phyloP scores from a whole-genome alignment of 176 grass and related monocot genomes.

The Zea luxurians region DNA sequence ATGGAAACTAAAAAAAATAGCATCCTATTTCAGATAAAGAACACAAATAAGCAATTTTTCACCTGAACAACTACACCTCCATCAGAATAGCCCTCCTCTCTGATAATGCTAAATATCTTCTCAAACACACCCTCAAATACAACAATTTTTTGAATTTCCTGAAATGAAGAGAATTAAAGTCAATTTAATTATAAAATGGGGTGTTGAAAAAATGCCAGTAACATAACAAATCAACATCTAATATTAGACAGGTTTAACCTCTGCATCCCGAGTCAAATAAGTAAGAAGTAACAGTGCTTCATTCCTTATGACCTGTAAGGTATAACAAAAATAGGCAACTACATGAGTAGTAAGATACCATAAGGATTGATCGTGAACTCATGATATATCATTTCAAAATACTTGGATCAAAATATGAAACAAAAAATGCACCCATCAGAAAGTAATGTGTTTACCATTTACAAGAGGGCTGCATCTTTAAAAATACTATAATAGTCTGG shows the following conservation, averaged over 20 bases:
- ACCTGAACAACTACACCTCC: slow-evolving; percentile 99
- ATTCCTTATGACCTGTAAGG: slow-evolving; percentile 94
- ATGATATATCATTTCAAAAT: neutral
- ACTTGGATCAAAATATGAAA: neutral
- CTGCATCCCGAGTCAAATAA: slow-evolving; percentile 92
- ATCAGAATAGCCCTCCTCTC: slow-evolving; percentile 95
- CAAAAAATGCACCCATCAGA: neutral
- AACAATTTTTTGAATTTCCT: slow-evolving; percentile 99
- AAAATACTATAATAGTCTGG: slow-evolving; percentile 11
- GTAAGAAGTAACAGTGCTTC: slow-evolving; percentile 96
- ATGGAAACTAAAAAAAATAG: neutral
- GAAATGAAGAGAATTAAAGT: slow-evolving; percentile 31
- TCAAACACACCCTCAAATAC: slow-evolving; percentile 99
- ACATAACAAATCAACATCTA: slow-evolving; percentile 32
- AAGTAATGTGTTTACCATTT: slow-evolving; percentile 5
- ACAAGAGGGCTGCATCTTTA: slow-evolving; percentile 19
- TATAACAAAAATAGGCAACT: slow-evolving; percentile 20
- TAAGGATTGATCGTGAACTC: neutral
- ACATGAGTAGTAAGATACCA: slow-evolving; percentile 23
- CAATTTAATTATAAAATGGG: neutral
- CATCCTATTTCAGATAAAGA: slow-evolving; percentile 7
- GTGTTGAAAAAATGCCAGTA: neutral
- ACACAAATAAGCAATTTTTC: slow-evolving; percentile 37
- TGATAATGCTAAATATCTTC: slow-evolving; percentile 99
- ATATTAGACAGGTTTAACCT: slow-evolving; percentile 53